These are phyloP conservation scores for Moniliophthora roreri DNA, from an alignment of 1,284 basidiomycete genomes.

Conservation along the genomic window DNA sequence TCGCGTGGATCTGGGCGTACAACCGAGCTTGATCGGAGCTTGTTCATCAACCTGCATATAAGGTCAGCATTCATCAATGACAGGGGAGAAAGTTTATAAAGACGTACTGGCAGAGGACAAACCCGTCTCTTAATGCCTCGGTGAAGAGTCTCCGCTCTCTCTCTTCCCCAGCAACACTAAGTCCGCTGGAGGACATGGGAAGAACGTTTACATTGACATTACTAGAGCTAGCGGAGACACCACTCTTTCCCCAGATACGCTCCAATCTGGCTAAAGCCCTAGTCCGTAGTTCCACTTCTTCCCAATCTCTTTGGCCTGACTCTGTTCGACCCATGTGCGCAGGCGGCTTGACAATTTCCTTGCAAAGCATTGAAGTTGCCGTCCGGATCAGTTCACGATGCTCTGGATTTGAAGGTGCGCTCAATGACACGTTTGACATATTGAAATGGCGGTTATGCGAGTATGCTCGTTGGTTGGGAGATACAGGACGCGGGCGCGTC, in stretches of 20 bases:
- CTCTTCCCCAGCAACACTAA: slow-evolving; percentile 63
- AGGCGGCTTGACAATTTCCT: slow-evolving; percentile 60
- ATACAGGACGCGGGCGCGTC: slow-evolving; percentile 38
- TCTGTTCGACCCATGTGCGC: slow-evolving; percentile 47
- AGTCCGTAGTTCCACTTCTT: slow-evolving; percentile 71
- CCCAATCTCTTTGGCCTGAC: slow-evolving; percentile 54
- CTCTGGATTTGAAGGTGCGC: slow-evolving; percentile 45
- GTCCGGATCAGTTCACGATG: slow-evolving; percentile 63
- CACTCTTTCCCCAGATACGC: slow-evolving; percentile 64
- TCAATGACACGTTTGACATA: slow-evolving; percentile 53
- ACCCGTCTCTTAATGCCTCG: slow-evolving; percentile 79
- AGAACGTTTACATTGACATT: slow-evolving; percentile 36
- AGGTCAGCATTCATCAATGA: slow-evolving; percentile 19
- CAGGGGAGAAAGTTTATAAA: slow-evolving; percentile 16
- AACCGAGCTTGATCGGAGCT: slow-evolving; percentile 60
- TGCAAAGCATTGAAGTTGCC: slow-evolving; percentile 62
- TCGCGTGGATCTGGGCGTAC: slow-evolving; percentile 66
- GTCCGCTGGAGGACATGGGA: slow-evolving; percentile 32
- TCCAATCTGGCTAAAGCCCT: slow-evolving; percentile 63
- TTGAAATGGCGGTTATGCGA: slow-evolving; percentile 52
- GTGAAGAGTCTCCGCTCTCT: slow-evolving; percentile 70
- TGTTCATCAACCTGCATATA: slow-evolving; percentile 67
- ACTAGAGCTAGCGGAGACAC: slow-evolving; percentile 39
- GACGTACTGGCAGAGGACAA: slow-evolving; percentile 84
- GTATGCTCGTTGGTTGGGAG: slow-evolving; percentile 43